These are phyloP conservation scores for Epichloe coenophiala DNA, from an alignment of 2,329 filamentous ascomycete species.

Conservation along the genomic window DNA sequence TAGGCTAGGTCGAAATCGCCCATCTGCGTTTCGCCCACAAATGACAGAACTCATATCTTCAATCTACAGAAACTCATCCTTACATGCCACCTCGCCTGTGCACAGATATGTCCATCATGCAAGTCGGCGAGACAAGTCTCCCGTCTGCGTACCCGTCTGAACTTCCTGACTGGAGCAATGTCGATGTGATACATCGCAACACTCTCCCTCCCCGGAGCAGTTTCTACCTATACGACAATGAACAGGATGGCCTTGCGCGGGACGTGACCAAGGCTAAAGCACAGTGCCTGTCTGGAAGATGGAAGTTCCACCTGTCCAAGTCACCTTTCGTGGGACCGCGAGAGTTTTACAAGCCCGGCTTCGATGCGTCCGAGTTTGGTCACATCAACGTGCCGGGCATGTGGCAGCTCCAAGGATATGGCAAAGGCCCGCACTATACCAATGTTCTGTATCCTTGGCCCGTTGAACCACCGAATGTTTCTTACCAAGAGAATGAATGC, in stretches of 20 bases:
- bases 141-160: background rate
- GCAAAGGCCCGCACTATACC: constrained; percentile 52
- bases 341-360: constrained; percentile 24
- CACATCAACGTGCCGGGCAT: constrained; percentile 50
- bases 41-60: background rate
- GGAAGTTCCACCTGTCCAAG: constrained; percentile 37
- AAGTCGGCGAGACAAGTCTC: background rate
- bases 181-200: constrained; percentile 44
- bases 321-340: constrained; percentile 32
- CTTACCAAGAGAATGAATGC: constrained; percentile 49
- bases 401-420: constrained; percentile 59
- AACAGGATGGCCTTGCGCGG: constrained; percentile 32
- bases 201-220: constrained; percentile 40
- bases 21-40: too few species aligned
- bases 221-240: constrained; percentile 38
- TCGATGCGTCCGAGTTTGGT: constrained; percentile 18
- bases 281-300: constrained; percentile 35
- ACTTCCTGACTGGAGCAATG: constrained; percentile 47
- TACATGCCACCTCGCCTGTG: background rate
- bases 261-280: constrained; percentile 26
- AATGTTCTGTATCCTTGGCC: constrained; percentile 57
- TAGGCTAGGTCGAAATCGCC: too few species aligned
- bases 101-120: background rate
- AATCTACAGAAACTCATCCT: background rate
- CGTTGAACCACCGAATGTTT: constrained; percentile 51